Evolutionary conservation across 108 stramenopile species (phyloP), one percentile per base, ranked within the genome.

Genomic region (Halocafeteria seosinensis): DNA sequence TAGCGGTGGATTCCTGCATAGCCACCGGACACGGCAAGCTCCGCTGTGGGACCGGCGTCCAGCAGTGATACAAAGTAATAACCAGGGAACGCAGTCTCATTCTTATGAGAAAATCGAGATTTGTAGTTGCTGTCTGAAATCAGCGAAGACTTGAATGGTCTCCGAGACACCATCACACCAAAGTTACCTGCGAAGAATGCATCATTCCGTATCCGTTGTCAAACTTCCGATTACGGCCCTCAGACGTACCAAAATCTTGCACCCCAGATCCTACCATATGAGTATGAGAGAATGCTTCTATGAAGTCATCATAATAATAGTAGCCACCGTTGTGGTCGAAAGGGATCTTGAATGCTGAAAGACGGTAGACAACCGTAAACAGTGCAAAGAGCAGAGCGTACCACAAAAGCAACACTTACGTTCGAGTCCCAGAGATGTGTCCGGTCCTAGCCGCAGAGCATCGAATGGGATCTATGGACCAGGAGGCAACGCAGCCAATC

Each of bases 211-310:
- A n/a, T n/a, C n/a, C n/a, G n/a, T n/a, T n/a, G n/a, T n/a, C n/a
- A n/a, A n/a, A n/a, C n/a, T n/a, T n/a, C n/a, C n/a, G n/a, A n/a
- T n/a, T n/a, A n/a, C n/a, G n/a, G n/a, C n/a, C n/a, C n/a, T n/a
- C n/a, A n/a, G n/a, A n/a, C n/a, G n/a, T 69, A 8, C 68, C 68
- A 12, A 42, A 64, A 34, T 69, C 68, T 6, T 50, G 35, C 2
- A 47, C 61, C 17, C 68, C 68, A 1, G 68, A 47, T 3, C 62
- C 62, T 5, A 69, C 68, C 3, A 63, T 25, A 28, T 55, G 61
- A 9, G 68, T 69, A 52, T 69, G 68, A 6, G 62, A 63, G 62
- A 69, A 69, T 42, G 42, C 68, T 1, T 27, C 33, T 29, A 69
- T 69, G 5, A 26, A 25, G 27, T 4, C 50, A 30, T 69, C 68